Evolutionary conservation across 1,284 basidiomycete species (phyloP).

Genomic region (Trichosporon faecale): DNA sequence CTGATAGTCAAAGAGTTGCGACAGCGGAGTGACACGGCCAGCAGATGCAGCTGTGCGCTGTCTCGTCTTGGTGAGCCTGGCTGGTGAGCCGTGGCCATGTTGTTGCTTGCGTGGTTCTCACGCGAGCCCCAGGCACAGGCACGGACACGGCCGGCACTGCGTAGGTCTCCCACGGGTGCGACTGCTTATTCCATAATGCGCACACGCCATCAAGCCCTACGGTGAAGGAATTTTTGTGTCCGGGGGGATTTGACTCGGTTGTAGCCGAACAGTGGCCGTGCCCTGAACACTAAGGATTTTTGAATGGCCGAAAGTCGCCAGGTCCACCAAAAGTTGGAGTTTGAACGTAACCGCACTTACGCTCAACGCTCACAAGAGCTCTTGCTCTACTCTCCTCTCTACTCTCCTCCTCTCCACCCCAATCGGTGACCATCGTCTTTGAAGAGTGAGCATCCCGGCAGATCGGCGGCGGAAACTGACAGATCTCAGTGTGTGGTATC

Average conservation of each 20-base stretch:
- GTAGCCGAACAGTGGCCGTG: not conserved
- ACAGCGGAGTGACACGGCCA: not conserved
- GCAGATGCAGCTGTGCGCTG: not conserved
- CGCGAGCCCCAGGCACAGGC: not conserved
- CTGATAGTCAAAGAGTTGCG: not conserved
- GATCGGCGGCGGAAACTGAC: not conserved
- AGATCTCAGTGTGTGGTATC: slow-evolving; percentile 70
- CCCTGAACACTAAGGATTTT: slow-evolving; percentile 7
- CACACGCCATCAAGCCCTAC: not conserved
- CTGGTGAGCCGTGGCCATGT: not conserved
- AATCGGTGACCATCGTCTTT: slow-evolving; percentile 9
- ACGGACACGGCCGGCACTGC: not conserved
- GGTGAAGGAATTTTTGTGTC: slow-evolving; percentile 1
- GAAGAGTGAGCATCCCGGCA: not conserved
- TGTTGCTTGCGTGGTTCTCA: slow-evolving; percentile 5
- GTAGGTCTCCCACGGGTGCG: not conserved
- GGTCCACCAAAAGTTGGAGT: not conserved
- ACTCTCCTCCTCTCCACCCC: not conserved
- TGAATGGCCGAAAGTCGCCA: not conserved
- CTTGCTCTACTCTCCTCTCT: not conserved
- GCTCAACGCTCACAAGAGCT: slow-evolving; percentile 1
- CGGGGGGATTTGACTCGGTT: slow-evolving; percentile 8
- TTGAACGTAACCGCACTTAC: not conserved
- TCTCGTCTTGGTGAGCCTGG: not conserved
- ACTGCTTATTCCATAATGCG: not conserved